A percentile compares a stretch with the other conserved stretches of the same genome.
Evolutionary conservation across 1,284 basidiomycete genomes (phyloP).

Genomic region (Inonotus hispidus): DNA sequence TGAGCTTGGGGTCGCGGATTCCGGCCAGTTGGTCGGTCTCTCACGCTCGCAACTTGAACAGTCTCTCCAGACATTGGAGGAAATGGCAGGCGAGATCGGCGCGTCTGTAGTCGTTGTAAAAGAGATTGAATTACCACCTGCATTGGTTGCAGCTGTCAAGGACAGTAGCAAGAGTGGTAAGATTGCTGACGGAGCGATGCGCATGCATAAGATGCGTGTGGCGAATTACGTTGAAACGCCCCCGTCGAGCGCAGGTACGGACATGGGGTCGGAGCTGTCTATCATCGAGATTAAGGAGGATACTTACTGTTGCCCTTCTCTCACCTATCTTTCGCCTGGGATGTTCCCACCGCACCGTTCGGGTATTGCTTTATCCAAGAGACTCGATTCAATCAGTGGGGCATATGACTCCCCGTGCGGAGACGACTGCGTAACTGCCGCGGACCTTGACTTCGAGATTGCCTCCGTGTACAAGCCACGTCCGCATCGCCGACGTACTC

Average conservation of each 20-base stretch:
- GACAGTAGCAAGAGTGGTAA: neutral
- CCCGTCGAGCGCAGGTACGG: constrained; percentile 36
- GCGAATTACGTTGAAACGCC: constrained; percentile 11
- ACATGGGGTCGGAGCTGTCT: constrained; percentile 33
- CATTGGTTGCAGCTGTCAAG: neutral
- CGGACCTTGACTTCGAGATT: constrained; percentile 54
- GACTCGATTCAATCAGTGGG: neutral
- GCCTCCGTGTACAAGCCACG: constrained; percentile 66
- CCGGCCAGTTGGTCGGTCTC: constrained; percentile 81
- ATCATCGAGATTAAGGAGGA: constrained; percentile 12
- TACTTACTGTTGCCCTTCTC: neutral
- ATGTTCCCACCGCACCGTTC: neutral
- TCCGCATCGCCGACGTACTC: constrained; percentile 44
- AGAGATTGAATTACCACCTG: constrained; percentile 68
- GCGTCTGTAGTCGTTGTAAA: constrained; percentile 85
- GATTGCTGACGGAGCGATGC: constrained; percentile 18
- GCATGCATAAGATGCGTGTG: constrained; percentile 15
- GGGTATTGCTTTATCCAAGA: neutral
- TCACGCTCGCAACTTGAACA: constrained; percentile 69
- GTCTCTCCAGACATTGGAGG: constrained; percentile 77
- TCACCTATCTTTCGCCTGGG: neutral
- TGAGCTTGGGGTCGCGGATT: constrained; percentile 86
- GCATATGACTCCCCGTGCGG: constrained; percentile 19
- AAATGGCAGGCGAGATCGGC: constrained; percentile 90
- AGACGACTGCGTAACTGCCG: constrained; percentile 18